A percentile compares a stretch with the other conserved stretches of the same genome.
Conservation (phyloP, 2,329 filamentous ascomycete species). For the Didymella exigua region DNA sequence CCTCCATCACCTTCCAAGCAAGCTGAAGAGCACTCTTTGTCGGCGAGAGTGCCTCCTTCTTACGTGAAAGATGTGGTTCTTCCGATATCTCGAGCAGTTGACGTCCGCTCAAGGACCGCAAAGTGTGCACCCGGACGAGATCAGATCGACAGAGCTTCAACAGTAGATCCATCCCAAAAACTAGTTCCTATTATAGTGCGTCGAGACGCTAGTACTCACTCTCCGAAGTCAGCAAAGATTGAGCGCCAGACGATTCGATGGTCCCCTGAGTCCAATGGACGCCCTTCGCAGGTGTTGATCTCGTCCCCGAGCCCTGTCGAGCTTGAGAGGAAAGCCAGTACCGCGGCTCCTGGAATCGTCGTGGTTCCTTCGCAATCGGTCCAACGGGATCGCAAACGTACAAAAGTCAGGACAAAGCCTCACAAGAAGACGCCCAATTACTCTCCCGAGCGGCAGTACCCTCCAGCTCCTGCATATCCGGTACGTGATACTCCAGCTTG, state of each 20-base stretch:
- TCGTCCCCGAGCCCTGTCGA: not conserved
- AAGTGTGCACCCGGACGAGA: too few relatives aligned
- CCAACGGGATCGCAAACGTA: constrained; percentile 2
- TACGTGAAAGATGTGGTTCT: not conserved
- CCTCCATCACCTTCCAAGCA: not conserved
- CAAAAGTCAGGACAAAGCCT: constrained; percentile 7
- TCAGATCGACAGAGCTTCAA: not conserved
- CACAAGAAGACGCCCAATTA: constrained; percentile 17
- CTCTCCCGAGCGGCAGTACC: constrained; percentile 29
- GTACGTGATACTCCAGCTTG: constrained; percentile 31
- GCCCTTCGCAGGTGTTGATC: not conserved
- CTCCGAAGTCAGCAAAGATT: not conserved
- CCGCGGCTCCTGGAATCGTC: constrained; percentile 22
- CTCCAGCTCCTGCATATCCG: constrained; percentile 33
- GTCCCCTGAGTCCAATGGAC: constrained; percentile 3
- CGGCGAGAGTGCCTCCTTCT: not conserved
- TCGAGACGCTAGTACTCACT: not conserved
- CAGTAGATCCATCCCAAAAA: not conserved
- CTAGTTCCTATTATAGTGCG: not conserved
- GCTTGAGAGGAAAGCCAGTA: constrained; percentile 19
- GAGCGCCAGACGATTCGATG: not conserved
- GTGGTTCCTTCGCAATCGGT: constrained; percentile 16
- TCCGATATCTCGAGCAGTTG: not conserved
- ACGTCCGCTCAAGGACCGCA: too few relatives aligned
- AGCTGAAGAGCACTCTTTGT: not conserved